Percentiles rank a stretch among this genome's conserved stretches.
phyloP scores from a whole-genome alignment of 2,329 filamentous ascomycete species.

The Claviceps pazoutovae region DNA sequence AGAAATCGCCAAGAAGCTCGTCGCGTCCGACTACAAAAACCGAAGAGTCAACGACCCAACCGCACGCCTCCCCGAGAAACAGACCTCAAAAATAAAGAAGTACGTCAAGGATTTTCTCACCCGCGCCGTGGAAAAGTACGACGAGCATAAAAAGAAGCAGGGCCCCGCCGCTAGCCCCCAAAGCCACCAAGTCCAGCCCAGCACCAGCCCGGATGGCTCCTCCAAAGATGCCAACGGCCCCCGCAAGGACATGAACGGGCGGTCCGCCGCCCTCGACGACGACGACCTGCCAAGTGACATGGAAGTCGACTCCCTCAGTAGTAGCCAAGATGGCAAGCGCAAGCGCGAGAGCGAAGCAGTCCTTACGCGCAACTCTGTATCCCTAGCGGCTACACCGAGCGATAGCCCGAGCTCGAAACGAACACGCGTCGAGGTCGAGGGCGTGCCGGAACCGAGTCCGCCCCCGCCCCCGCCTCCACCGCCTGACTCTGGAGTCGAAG shows the following conservation, averaged over 20 bases:
- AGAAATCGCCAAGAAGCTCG: slow-evolving; percentile 72
- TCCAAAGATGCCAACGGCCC: background rate
- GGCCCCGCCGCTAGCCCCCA: background rate
- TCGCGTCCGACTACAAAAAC: slow-evolving; percentile 83
- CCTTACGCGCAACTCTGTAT: slow-evolving; percentile 16
- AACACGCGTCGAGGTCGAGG: slow-evolving; percentile 31
- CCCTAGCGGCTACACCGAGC: slow-evolving; percentile 32
- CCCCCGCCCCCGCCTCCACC: slow-evolving; percentile 36
- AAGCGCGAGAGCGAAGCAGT: slow-evolving; percentile 41
- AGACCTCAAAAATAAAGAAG: slow-evolving; percentile 68
- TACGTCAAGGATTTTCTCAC: slow-evolving; percentile 79
- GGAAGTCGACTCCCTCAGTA: slow-evolving; percentile 25
- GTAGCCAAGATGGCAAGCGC: slow-evolving; percentile 44
- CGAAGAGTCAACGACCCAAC: slow-evolving; percentile 73
- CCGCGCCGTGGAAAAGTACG: slow-evolving; percentile 67
- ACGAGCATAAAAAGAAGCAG: slow-evolving; percentile 49
- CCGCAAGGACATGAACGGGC: background rate
- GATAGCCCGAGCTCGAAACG: slow-evolving; percentile 44
- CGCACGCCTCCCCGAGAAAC: slow-evolving; percentile 54
- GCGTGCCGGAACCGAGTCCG: slow-evolving; percentile 23
- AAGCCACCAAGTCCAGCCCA: slow-evolving; percentile 1
- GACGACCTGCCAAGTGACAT: slow-evolving; percentile 21
- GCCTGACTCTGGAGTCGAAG: slow-evolving; percentile 23
- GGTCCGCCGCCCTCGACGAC: background rate
- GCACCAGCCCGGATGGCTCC: background rate